phyloP scores from a whole-genome alignment of 1,284 basidiomycete species.

The Ustilago trichophora region DNA sequence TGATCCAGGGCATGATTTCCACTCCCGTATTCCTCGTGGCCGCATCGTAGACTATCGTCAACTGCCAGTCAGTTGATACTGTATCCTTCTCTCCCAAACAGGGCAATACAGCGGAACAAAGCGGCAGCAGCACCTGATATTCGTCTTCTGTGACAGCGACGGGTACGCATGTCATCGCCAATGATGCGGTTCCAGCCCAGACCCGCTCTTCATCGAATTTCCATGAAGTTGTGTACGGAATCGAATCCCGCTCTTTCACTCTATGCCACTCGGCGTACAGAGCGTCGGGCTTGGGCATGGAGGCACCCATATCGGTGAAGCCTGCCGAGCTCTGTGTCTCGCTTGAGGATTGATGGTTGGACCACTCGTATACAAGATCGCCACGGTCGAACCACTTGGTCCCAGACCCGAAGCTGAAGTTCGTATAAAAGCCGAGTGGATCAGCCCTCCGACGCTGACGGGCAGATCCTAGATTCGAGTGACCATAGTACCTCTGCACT shows the following conservation, averaged over 20 bases:
- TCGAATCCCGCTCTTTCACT: too few relatives aligned
- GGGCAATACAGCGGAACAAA: slow-evolving; percentile 15
- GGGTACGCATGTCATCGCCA: slow-evolving; percentile 4
- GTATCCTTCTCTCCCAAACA: too few relatives aligned
- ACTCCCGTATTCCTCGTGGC: background rate
- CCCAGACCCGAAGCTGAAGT: slow-evolving; percentile 55
- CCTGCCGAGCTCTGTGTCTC: slow-evolving; percentile 9
- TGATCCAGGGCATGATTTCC: background rate
- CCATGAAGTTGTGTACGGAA: too few relatives aligned
- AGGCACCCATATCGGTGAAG: slow-evolving; percentile 44
- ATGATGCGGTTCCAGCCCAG: slow-evolving; percentile 18
- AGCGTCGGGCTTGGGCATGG: slow-evolving; percentile 43
- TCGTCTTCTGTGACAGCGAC: background rate
- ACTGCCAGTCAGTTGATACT: slow-evolving; percentile 1
- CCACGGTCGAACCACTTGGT: slow-evolving; percentile 47
- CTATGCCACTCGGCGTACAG: slow-evolving; percentile 18
- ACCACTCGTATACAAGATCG: slow-evolving; percentile 24
- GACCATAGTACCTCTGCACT: slow-evolving; percentile 14
- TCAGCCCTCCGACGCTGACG: slow-evolving; percentile 5
- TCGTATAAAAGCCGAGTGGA: slow-evolving; percentile 33
- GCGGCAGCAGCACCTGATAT: background rate
- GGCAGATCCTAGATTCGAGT: background rate
- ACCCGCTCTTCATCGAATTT: slow-evolving; percentile 17
- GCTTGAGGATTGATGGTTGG: background rate
- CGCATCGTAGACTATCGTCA: slow-evolving; percentile 9